These are phyloP conservation scores for Aschersonia sp. DNA, from an alignment of 2,329 filamentous ascomycete genomes.

Conservation along the genomic window DNA sequence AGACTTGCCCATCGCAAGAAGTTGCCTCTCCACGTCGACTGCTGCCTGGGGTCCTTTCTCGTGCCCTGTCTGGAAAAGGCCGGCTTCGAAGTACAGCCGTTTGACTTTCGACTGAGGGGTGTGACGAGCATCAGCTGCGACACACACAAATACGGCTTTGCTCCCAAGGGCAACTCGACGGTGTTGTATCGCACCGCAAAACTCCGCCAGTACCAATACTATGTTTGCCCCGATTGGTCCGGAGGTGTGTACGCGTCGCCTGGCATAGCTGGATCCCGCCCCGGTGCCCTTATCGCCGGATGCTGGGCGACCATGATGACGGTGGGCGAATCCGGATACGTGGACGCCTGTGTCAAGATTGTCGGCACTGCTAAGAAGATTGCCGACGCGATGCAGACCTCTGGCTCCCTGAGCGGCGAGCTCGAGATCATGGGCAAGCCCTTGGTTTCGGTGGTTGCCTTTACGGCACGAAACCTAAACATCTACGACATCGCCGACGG, in stretches of 20 bases:
- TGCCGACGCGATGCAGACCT: constrained; percentile 55
- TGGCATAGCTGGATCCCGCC: constrained; percentile 78
- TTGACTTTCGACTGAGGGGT: constrained; percentile 88
- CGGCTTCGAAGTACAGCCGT: constrained; percentile 78
- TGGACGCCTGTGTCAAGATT: constrained; percentile 75
- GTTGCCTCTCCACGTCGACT: constrained; percentile 89
- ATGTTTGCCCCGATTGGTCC: constrained; percentile 86
- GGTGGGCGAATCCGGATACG: constrained; percentile 76
- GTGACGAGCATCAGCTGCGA: constrained; percentile 94
- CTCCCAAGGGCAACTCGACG: constrained; percentile 92
- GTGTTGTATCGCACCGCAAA: constrained; percentile 73
- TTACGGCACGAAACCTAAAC: constrained; percentile 69
- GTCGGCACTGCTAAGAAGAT: constrained; percentile 79
- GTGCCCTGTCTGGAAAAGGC: constrained; percentile 83
- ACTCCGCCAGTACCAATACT: constrained; percentile 86
- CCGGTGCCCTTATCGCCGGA: constrained; percentile 85
- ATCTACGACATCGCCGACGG: constrained; percentile 90
- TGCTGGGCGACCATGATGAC: constrained; percentile 91
- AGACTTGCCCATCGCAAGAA: constrained; percentile 66
- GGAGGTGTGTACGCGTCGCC: constrained; percentile 94
- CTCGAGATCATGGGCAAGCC: constrained; percentile 73
- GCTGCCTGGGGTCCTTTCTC: constrained; percentile 91
- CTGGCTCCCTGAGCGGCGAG: constrained; percentile 54
- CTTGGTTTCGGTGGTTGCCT: constrained; percentile 81
- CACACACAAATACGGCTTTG: constrained; percentile 98